phyloP scores from a whole-genome alignment of 2,329 filamentous ascomycete species.

The Cercospora zeina region DNA sequence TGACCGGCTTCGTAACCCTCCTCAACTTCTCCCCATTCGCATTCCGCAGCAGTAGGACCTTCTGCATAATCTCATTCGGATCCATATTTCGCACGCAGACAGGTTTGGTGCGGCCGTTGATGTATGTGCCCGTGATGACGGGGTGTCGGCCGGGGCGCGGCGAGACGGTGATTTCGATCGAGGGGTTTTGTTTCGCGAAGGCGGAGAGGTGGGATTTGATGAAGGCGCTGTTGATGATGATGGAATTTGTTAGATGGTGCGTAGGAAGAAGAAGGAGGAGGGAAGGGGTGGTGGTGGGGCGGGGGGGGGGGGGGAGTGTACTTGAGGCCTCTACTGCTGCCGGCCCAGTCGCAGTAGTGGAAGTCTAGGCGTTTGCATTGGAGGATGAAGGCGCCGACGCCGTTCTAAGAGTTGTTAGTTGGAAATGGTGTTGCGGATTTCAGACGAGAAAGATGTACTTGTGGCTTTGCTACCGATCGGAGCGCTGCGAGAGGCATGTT shows the following conservation, averaged over 20 bases:
- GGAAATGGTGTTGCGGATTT: neutral
- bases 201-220: slow-evolving; percentile 71
- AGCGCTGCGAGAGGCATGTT: slow-evolving; percentile 54
- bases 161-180: slow-evolving; percentile 88
- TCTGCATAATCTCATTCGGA: slow-evolving; percentile 75
- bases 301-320: slow-evolving; percentile 41
- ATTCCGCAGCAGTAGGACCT: slow-evolving; percentile 71
- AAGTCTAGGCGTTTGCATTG: slow-evolving; percentile 96
- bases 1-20: slow-evolving; percentile 59
- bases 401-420: slow-evolving; percentile 65
- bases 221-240: slow-evolving; percentile 71
- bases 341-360: slow-evolving; percentile 95
- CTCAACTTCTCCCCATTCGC: slow-evolving; percentile 73
- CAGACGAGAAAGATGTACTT: slow-evolving; percentile 47
- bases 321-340: slow-evolving; percentile 95
- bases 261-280: slow-evolving; percentile 2
- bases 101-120: slow-evolving; percentile 83
- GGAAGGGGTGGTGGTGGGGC: neutral
- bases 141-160: slow-evolving; percentile 89
- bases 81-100: slow-evolving; percentile 88
- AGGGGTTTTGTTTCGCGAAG: slow-evolving; percentile 79
- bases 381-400: slow-evolving; percentile 92
- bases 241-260: neutral
- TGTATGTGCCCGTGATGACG: slow-evolving; percentile 83
- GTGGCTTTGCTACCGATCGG: slow-evolving; percentile 56